phyloP scores from a whole-genome alignment of 2,329 filamentous ascomycete genomes.

The Parasarocladium wereldwijsianum region DNA sequence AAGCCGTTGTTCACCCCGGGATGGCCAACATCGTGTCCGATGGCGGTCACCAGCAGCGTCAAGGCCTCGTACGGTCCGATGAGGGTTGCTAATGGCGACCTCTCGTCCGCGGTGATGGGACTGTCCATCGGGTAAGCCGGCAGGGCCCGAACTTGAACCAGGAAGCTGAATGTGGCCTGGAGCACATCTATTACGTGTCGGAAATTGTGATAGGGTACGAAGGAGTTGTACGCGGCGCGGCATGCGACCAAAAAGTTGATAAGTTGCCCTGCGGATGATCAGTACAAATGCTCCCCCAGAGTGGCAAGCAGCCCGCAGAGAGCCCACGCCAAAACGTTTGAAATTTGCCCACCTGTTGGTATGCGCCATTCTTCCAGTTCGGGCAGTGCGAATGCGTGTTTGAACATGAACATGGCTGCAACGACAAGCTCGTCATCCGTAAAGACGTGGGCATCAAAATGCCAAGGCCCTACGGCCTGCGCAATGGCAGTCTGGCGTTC shows the following conservation, averaged over 20 bases:
- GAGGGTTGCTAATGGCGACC: constrained; percentile 56
- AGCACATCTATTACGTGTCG: constrained; percentile 93
- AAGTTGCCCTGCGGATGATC: constrained; percentile 51
- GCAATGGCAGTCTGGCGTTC: constrained; percentile 53
- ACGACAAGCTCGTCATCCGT: constrained; percentile 82
- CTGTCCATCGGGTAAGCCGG: constrained; percentile 44
- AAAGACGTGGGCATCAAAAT: constrained; percentile 81
- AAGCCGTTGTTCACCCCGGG: constrained; percentile 98
- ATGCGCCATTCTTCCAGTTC: constrained; percentile 72
- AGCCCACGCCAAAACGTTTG: background rate
- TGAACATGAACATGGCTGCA: constrained; percentile 74
- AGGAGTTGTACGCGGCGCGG: constrained; percentile 87
- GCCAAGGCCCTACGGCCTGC: constrained; percentile 61
- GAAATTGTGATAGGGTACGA: constrained; percentile 97
- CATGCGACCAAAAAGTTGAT: constrained; percentile 78
- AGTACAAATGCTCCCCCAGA: background rate
- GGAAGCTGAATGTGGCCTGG: constrained; percentile 83
- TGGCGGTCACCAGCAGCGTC: constrained; percentile 83
- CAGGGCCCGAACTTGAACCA: constrained; percentile 64
- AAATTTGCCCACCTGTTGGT: constrained; percentile 48
- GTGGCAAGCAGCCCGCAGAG: background rate
- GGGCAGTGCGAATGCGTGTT: constrained; percentile 71
- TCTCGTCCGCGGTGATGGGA: constrained; percentile 18
- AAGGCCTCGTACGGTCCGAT: constrained; percentile 80
- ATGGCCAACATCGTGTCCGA: constrained; percentile 94